Percentiles rank a stretch among this genome's conserved stretches.
These are phyloP conservation scores for Sporothrix mexicana DNA, from an alignment of 2,329 filamentous ascomycete species.

Conservation along the genomic window DNA sequence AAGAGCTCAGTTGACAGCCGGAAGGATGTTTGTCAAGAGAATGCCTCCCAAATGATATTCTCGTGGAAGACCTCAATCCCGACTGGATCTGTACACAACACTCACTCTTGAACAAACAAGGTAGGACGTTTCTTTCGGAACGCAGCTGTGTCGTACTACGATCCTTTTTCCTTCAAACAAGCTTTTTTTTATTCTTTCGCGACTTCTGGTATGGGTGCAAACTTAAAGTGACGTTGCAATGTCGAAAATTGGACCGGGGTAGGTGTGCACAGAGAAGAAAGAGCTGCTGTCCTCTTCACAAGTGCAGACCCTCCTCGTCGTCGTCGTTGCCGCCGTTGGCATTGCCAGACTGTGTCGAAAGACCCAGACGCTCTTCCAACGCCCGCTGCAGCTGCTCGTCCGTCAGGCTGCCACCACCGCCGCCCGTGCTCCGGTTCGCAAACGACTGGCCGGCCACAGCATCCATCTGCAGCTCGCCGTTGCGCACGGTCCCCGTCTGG, in stretches of 20 bases:
- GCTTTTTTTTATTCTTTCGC: background rate
- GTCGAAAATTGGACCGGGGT: background rate
- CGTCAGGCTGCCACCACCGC: slow-evolving; percentile 55
- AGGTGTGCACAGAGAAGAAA: background rate
- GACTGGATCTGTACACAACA: background rate
- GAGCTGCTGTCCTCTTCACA: slow-evolving; percentile 49
- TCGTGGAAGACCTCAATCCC: background rate
- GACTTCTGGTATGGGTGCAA: background rate
- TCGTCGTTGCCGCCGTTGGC: slow-evolving; percentile 47
- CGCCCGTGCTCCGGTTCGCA: slow-evolving; percentile 20
- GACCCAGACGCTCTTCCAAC: slow-evolving; percentile 61
- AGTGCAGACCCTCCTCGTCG: slow-evolving; percentile 67
- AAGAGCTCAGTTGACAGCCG: background rate
- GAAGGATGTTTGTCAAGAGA: background rate
- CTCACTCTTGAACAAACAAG: background rate
- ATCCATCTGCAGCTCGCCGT: slow-evolving; percentile 57
- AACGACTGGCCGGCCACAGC: slow-evolving; percentile 31
- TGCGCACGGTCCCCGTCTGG: slow-evolving; percentile 62
- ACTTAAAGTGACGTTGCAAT: slow-evolving; percentile 3
- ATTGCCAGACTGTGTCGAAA: slow-evolving; percentile 30
- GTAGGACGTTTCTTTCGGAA: slow-evolving; percentile 15
- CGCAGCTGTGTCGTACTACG: background rate
- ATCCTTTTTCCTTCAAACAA: background rate
- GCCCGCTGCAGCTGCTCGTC: slow-evolving; percentile 65
- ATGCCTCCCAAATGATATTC: background rate